A percentile compares a stretch with the other conserved stretches of the same genome.
Evolutionary conservation across 2,329 filamentous ascomycete species (phyloP).

Genomic region (Exophiala alcalophila): DNA sequence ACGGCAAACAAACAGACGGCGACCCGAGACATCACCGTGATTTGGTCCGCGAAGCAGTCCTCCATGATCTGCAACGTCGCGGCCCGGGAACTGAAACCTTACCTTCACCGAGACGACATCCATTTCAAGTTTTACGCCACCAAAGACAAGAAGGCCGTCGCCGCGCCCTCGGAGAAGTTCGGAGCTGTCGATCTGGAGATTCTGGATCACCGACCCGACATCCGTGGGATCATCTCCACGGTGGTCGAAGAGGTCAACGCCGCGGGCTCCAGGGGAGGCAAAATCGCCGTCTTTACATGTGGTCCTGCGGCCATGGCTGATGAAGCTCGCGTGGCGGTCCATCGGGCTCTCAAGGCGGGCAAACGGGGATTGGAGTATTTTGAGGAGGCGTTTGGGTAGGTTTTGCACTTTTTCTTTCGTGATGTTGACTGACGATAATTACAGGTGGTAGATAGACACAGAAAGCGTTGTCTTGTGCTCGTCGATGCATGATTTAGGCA

Average conservation of each 20-base stretch:
- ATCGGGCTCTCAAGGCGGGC: conserved; percentile 36
- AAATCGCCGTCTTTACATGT: conserved; percentile 44
- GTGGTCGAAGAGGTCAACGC: conserved; percentile 35
- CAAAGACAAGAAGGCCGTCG: conserved; percentile 14
- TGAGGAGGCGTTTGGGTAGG: conserved; percentile 47
- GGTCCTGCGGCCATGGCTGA: conserved; percentile 48
- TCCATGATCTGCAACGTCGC: conserved; percentile 35
- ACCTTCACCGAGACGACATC: conserved; percentile 35
- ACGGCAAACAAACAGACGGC: conserved; percentile 16
- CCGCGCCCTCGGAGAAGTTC: conserved; percentile 1
- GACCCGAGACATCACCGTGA: conserved; percentile 33
- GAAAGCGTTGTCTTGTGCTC: too few relatives aligned
- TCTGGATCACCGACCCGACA: conserved; percentile 39
- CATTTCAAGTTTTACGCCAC: conserved; percentile 36
- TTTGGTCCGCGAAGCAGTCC: conserved; percentile 37
- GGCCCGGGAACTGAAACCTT: conserved; percentile 31
- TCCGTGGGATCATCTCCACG: conserved; percentile 36
- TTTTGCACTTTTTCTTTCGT: too few relatives aligned
- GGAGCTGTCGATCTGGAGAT: conserved; percentile 32
- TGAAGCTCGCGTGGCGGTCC: conserved; percentile 42
- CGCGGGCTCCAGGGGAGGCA: conserved; percentile 31
- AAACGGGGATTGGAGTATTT: conserved; percentile 42
- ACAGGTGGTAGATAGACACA: too few relatives aligned
- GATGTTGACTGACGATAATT: too few relatives aligned
- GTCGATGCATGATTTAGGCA: too few relatives aligned